phyloP scores from a whole-genome alignment of 495 filamentous ascomycete species.

The Bathelium albidoporum region DNA sequence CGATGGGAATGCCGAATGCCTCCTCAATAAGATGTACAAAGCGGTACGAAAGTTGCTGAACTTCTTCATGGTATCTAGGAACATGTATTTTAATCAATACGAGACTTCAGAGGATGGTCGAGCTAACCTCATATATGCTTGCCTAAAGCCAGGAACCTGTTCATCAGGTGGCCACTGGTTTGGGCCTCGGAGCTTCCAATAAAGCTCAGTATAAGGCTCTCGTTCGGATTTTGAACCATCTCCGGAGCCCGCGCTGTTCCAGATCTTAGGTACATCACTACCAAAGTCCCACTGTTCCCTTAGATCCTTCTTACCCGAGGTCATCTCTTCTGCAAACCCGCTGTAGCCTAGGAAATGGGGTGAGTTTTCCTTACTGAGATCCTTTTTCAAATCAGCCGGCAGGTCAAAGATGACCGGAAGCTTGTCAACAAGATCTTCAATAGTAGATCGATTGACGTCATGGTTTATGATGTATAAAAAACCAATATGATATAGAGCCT shows the following conservation, averaged over 20 bases:
- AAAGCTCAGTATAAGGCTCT: constrained; percentile 24
- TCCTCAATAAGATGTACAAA: constrained; percentile 44
- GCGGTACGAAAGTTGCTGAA: constrained; percentile 37
- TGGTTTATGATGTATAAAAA: constrained; percentile 46
- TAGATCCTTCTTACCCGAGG: constrained; percentile 37
- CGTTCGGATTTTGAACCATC: not conserved
- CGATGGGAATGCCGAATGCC: constrained; percentile 33
- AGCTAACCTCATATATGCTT: constrained; percentile 19
- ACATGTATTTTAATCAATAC: constrained; percentile 15
- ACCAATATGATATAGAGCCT: constrained; percentile 39
- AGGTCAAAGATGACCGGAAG: constrained; percentile 40
- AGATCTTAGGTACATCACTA: constrained; percentile 38
- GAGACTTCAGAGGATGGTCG: not conserved
- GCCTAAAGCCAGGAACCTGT: constrained; percentile 14
- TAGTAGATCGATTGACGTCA: constrained; percentile 29
- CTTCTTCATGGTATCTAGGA: constrained; percentile 38
- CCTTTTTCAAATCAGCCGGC: constrained; percentile 28
- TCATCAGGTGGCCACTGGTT: constrained; percentile 36
- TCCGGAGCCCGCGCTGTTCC: constrained; percentile 5
- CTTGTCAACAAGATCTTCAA: constrained; percentile 30
- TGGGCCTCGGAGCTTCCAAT: constrained; percentile 43
- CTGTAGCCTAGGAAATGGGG: constrained; percentile 47
- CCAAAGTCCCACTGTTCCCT: constrained; percentile 49
- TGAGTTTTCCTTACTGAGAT: constrained; percentile 38
- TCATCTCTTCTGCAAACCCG: constrained; percentile 41